These are phyloP conservation scores for Hypoxylon rubiginosum DNA, from an alignment of 2,329 filamentous ascomycete genomes.

Conservation along the genomic window DNA sequence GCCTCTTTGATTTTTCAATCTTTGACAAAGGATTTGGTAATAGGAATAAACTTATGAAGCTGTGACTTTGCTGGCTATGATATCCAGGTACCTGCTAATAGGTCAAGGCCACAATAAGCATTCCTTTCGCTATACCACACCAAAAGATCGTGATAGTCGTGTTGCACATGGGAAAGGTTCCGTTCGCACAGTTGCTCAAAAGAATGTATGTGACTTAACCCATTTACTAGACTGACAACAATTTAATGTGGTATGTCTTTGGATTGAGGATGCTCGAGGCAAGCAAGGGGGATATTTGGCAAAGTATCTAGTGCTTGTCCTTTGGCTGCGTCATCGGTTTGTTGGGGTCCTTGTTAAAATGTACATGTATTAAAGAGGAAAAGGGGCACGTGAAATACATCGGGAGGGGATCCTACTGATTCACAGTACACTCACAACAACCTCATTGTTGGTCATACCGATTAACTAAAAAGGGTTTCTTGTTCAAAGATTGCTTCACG, in stretches of 20 bases:
- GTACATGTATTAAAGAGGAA: slow-evolving; percentile 14
- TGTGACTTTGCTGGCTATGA: neutral
- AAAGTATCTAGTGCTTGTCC: neutral
- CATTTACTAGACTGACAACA: too few species aligned
- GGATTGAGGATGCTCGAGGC: neutral
- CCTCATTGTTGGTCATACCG: neutral
- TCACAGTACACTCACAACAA: neutral
- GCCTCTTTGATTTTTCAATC: too few species aligned
- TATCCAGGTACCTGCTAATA: neutral
- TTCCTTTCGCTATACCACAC: neutral
- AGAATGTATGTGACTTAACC: too few species aligned
- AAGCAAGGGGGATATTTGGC: neutral
- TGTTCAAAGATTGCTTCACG: neutral
- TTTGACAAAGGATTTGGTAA: neutral
- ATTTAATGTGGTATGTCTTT: neutral
- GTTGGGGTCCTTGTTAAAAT: too few species aligned
- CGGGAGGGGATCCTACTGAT: neutral
- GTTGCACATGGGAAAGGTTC: too few species aligned
- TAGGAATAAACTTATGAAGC: neutral
- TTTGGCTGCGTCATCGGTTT: slow-evolving; percentile 1
- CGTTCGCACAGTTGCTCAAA: too few species aligned
- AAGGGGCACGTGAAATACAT: slow-evolving; percentile 12
- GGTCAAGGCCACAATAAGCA: too few species aligned
- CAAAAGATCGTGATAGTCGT: neutral
- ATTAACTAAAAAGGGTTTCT: too few species aligned